Evolutionary conservation across 345 rosid genomes (phyloP), one percentile per base, ranked within the genome.

Genomic region (Erodium maritimum): DNA sequence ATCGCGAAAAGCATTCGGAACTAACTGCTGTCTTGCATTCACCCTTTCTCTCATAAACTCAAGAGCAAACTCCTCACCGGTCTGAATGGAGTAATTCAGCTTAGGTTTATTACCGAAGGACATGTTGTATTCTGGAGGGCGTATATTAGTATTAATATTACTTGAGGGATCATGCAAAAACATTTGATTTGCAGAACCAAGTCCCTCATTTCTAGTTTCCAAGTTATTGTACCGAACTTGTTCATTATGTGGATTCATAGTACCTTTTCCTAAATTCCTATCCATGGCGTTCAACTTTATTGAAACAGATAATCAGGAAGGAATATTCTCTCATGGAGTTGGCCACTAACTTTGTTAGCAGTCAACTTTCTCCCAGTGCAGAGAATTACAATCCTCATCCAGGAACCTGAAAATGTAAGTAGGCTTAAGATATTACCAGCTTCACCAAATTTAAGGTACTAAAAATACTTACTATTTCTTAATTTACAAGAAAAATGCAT

Each of bases 11-110:
- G 66, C 61, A 68, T 68, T 66, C 42, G 73, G 80, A 55, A 73
- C 55, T 19, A 72, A 52, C 33, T 76, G 80, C 59, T 75, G 81
- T 65, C 73, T 77, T 54, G 85, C 81, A 69, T 75, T 82, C 64
- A 73, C 80, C 70, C 82, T 76, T 33, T 81, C 86, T 24, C 77
- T 75, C 88, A 82, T 85, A 74, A 85, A 85, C 65, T 85, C 93
- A 16, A 85, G 72, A 58, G 88, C 66, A 72, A 85, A 85, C 80
- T 85, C 93, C 75, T 85, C 93, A 3, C 93, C 93, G 20, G 88
- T 85, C 72, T 76, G 91, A 66, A 82, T 80, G 50, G 93, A 85
- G 63, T 55, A 85, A 70, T 82, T 82, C 64, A 65, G 81, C 18
- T 80, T 84, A 9, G 88, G 88, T 72, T 80, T 82, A 65, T 76